Base-by-base conservation (phyloP, 805 yeast genomes). In the Nematodospora valgi region DNA sequence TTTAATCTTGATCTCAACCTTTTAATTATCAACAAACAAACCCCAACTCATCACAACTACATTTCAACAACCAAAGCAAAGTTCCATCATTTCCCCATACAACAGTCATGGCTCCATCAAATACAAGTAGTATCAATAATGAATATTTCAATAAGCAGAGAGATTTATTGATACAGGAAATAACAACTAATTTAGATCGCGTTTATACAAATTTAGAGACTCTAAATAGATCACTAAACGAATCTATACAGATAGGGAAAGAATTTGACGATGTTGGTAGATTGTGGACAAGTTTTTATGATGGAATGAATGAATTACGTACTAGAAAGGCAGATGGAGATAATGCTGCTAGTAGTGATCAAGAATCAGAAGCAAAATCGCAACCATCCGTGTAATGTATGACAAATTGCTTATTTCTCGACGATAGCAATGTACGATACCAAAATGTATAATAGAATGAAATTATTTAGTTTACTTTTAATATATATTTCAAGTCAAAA, bases 261-360 rank as follows among this genome's bases (percentile, higher is more conserved):
- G 89, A 82, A 40, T 84, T 83, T 47, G 85, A 82, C 38, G 73
- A 75, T 33, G 85, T 82, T 11, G 74, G 88, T 3, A 59, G 69
- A n/a, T 62, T 83, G 23, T 84, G 94, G 94, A 62, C 71, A 22
- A 71, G 70, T 23, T 82, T 83, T 48, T 82, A 83, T 47, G 75
- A 76, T 48, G 78, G 78, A 0, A 32, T 67, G 14, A 61, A 59
- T 9, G 10, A 17, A 19, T 4, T 12, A 18, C 19, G 12, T 18
- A 5, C 26, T 12, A n/a, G 11, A 4, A 19, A 9, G 4, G 19
- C 28, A 10, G 4, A 6, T 18, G 5, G 21, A 11, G 19, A n/a
- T 20, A 29, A 29, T 19, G 19, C 12, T 12, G 13, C n/a, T n/a
- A n/a, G 14, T 8, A 14, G 13, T 12, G 24, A 29, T 13, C 27